Percentiles rank a stretch among this genome's conserved stretches.
These are phyloP conservation scores for Fomitopsis pulvina DNA, from an alignment of 768 basidiomycete species.

Conservation along the genomic window DNA sequence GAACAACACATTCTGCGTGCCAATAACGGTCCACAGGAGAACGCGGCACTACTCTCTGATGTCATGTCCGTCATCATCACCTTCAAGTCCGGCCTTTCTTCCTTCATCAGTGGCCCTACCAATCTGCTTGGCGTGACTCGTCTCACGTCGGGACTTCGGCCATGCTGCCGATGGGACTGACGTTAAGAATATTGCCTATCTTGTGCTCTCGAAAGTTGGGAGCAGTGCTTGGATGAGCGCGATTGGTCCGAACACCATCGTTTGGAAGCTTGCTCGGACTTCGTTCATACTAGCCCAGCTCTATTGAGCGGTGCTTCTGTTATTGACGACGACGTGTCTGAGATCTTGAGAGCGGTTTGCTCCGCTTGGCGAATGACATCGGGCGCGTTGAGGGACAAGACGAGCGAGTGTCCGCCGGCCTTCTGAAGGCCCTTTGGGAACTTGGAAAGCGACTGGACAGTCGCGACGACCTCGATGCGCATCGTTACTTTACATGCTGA, in stretches of 20 bases:
- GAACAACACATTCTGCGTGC: no score
- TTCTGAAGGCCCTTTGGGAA: constrained; percentile 25
- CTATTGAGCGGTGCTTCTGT: constrained; percentile 40
- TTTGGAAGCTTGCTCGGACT: constrained; percentile 20
- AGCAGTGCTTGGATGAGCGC: constrained; percentile 23
- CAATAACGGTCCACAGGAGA: no score
- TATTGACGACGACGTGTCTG: constrained; percentile 25
- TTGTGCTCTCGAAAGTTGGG: constrained; percentile 19
- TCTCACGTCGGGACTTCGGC: no score
- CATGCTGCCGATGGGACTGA: constrained; percentile 20
- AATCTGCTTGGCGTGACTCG: no score
- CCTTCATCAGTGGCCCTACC: no score
- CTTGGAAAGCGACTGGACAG: constrained; percentile 39
- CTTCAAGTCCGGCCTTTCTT: no score
- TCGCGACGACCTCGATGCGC: constrained; percentile 57
- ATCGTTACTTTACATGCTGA: not conserved
- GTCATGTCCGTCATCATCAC: no score
- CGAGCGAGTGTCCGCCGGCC: constrained; percentile 30
- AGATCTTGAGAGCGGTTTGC: constrained; percentile 24
- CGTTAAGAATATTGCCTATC: constrained; percentile 22
- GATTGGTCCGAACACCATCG: constrained; percentile 21
- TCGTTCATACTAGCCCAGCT: constrained; percentile 26
- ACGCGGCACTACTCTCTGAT: no score
- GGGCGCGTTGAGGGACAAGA: constrained; percentile 44
- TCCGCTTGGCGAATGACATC: constrained; percentile 29